These are phyloP conservation scores for Pyracantha coccinea DNA, from an alignment of 331 rosid genomes.

Conservation along the genomic window DNA sequence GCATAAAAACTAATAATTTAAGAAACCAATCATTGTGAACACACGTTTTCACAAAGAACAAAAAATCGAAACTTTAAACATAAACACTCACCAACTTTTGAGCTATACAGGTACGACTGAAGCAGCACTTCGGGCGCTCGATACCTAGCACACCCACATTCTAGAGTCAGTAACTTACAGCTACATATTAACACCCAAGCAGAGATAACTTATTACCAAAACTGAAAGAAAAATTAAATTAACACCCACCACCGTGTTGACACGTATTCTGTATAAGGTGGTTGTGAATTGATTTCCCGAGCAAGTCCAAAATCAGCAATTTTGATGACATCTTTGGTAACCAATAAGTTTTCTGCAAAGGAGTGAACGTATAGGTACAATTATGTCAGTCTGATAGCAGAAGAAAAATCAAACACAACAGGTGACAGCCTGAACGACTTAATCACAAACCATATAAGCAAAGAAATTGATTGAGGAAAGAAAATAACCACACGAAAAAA, in stretches of 20 bases:
- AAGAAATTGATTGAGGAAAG: not conserved
- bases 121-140: conserved; percentile 99
- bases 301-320: conserved; percentile 98
- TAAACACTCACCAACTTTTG: conserved; percentile 82
- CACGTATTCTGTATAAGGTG: conserved; percentile 93
- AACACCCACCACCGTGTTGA: conserved; percentile 82
- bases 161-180: conserved; percentile 6
- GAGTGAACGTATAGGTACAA: not conserved
- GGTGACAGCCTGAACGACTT: not conserved
- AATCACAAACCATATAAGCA: not conserved
- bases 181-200: not conserved
- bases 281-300: conserved; percentile 75
- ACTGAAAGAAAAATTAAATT: not conserved
- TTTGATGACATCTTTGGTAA: conserved; percentile 68
- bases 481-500: not conserved
- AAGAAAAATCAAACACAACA: not conserved
- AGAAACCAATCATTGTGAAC: not conserved
- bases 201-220: not conserved
- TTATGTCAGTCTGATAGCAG: not conserved
- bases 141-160: conserved; percentile 45
- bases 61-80: not conserved
- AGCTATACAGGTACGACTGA: conserved; percentile 69
- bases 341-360: conserved; percentile 77
- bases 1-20: not conserved
- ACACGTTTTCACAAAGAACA: not conserved